Conservation (phyloP, 352 stramenopile species). For the Globisporangium acanthophoron region DNA sequence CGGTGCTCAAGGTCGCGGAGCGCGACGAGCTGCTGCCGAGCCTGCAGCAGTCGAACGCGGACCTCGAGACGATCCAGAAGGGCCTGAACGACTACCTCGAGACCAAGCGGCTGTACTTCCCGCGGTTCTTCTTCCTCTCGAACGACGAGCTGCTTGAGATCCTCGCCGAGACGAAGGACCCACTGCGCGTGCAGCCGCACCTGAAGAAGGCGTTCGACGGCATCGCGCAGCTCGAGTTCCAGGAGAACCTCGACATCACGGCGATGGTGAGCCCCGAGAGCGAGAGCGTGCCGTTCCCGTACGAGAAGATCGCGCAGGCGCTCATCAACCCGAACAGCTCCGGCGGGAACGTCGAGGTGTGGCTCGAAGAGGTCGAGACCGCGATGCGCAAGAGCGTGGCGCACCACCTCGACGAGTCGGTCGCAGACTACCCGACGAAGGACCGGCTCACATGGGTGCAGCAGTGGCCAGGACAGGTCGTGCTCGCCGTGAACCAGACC, state of each 20-base stretch:
- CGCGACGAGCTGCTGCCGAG: constrained; percentile 75
- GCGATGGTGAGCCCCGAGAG: constrained; percentile 85
- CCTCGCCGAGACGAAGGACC: constrained; percentile 91
- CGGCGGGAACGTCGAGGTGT: constrained; percentile 91
- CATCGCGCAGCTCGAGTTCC: constrained; percentile 90
- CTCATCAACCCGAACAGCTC: constrained; percentile 93
- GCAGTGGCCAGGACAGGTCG: constrained; percentile 90
- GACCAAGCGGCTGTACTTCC: constrained; percentile 88
- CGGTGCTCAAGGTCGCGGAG: constrained; percentile 72
- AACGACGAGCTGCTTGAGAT: constrained; percentile 93
- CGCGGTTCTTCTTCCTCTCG: constrained; percentile 91
- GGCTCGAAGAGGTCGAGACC: constrained; percentile 79
- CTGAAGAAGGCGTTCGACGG: constrained; percentile 94
- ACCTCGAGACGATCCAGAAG: constrained; percentile 94
- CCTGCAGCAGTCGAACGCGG: constrained; percentile 85
- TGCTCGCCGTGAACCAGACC: constrained; percentile 91
- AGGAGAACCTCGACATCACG: constrained; percentile 89
- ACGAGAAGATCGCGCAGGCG: constrained; percentile 80
- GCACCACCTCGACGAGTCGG: constrained; percentile 75
- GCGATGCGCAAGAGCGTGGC: constrained; percentile 85
- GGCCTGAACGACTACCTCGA: constrained; percentile 91
- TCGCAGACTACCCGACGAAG: constrained; percentile 84
- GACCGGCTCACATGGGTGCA: constrained; percentile 89
- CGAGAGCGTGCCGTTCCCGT: constrained; percentile 88
- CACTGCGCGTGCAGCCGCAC: constrained; percentile 91